These are phyloP conservation scores for Dactylonectria macrodidyma DNA, from an alignment of 2,329 filamentous ascomycete genomes.

Conservation along the genomic window DNA sequence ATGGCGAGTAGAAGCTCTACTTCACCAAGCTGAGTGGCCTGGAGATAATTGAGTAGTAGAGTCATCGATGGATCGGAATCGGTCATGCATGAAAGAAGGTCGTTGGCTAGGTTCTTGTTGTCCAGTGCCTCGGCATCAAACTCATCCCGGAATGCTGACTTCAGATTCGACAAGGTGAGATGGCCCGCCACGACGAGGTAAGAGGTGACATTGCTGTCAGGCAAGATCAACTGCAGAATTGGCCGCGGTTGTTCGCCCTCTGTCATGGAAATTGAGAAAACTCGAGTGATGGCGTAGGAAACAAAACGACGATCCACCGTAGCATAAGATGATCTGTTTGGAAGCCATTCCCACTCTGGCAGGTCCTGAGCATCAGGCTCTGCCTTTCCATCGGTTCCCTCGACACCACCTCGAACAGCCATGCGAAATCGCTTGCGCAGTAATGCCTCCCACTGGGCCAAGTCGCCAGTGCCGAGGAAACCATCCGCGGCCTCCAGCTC, in stretches of 20 bases:
- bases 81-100: slow-evolving; percentile 74
- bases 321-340: slow-evolving; percentile 61
- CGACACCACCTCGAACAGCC: slow-evolving; percentile 46
- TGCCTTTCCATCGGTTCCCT: slow-evolving; percentile 38
- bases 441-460: slow-evolving; percentile 65
- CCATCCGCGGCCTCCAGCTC: slow-evolving; percentile 65
- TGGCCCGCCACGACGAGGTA: slow-evolving; percentile 75
- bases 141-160: slow-evolving; percentile 68
- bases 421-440: slow-evolving; percentile 66
- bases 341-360: slow-evolving; percentile 68
- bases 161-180: slow-evolving; percentile 71
- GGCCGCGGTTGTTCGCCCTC: slow-evolving; percentile 57
- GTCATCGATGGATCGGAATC: slow-evolving; percentile 79
- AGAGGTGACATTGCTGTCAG: slow-evolving; percentile 68
- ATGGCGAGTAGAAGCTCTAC: slow-evolving; percentile 78
- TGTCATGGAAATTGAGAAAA: slow-evolving; percentile 67
- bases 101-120: slow-evolving; percentile 66
- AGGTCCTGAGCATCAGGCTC: slow-evolving; percentile 46
- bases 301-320: slow-evolving; percentile 77
- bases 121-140: slow-evolving; percentile 61
- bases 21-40: slow-evolving; percentile 75
- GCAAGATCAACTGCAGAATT: slow-evolving; percentile 56
- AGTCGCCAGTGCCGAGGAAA: slow-evolving; percentile 61
- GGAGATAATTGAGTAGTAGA: slow-evolving; percentile 76
- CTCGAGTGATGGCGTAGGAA: slow-evolving; percentile 73